Conservation (phyloP, 805 yeast genomes). For the Candida berthetii region DNA sequence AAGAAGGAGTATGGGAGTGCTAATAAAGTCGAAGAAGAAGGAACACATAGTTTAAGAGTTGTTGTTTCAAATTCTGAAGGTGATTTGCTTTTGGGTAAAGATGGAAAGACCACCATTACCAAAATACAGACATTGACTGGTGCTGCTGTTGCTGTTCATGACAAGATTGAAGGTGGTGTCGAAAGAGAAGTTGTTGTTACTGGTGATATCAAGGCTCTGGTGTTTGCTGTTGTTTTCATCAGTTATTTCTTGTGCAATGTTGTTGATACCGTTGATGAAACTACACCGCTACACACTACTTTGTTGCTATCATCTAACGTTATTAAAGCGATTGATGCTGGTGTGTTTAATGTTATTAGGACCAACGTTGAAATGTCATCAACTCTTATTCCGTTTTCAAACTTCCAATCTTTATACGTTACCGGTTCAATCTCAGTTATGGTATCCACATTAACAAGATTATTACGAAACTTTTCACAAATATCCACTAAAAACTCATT, state of each 20-base stretch:
- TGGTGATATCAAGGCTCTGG: conserved; percentile 4
- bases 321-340: background rate
- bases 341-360: background rate
- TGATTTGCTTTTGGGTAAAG: conserved; percentile 4
- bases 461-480: background rate
- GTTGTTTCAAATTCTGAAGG: conserved; percentile 8
- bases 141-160: conserved; percentile 1
- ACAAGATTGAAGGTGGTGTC: conserved; percentile 6
- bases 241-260: conserved; percentile 1
- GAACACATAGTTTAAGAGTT: conserved; percentile 2
- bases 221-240: background rate
- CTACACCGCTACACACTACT: background rate
- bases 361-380: conserved; percentile 7
- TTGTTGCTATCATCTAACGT: background rate
- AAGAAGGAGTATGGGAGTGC: background rate
- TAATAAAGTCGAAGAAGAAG: background rate
- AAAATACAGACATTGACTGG: conserved; percentile 5
- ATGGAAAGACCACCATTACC: conserved; percentile 1
- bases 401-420: conserved; percentile 6
- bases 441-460: background rate
- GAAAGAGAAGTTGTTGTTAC: conserved; percentile 9
- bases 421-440: background rate
- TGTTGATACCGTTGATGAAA: background rate
- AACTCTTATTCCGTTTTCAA: conserved; percentile 12
- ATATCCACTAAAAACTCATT: background rate